Base-by-base conservation (phyloP, 306 rosid genomes). In the Vachellia collinsii region DNA sequence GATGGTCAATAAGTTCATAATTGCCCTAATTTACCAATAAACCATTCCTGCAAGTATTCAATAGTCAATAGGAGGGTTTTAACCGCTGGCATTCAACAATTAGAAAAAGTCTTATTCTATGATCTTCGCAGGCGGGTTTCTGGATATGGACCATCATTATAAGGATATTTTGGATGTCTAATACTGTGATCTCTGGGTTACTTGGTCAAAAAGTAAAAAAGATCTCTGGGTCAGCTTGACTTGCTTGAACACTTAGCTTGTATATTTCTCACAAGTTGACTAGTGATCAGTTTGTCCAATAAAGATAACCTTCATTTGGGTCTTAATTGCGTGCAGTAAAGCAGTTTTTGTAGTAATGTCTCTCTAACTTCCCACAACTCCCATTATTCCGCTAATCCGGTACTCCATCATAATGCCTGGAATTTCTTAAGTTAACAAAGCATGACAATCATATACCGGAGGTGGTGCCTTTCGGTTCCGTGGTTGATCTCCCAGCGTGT, bases 391-490 rank as follows among this genome's bases (percentile, higher is more conserved):
- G 2, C 34, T 29, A 29, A 29, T 29, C 34, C 34, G 34, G 34
- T 29, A 29, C 34, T 2, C 34, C 2, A 29, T 29, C 34, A 29
- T 29, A 29, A 29, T 80, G 73, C 93, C 94, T 68, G 78, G 65
- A 84, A 48, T 67, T 87, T 75, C 81, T 76, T 86, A 61, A 85
- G 81, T 82, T 88, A 19, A 91, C 90, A 93, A 82, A 78, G 9
- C 83, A 86, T 19, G 67, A 56, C 61, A 88, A 84, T 71, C 83
- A 87, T 62, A 41, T 61, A 65, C 89, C 87, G 1, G 98, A 88
- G 77, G 86, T 93, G 97, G 97, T 91, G 87, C 97, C 90, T 48
- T 90, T 86, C 50, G 92, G 94, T n/a, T 93, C 94, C 84, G 82
- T 91, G 94, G 93, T 91, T 79, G 94, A 91, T 86, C 91, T 91